Percentiles rank a stretch among this genome's conserved stretches.
Conservation (phyloP, 371 early-diverging fungal genomes). For the Umbelopsis sp. region DNA sequence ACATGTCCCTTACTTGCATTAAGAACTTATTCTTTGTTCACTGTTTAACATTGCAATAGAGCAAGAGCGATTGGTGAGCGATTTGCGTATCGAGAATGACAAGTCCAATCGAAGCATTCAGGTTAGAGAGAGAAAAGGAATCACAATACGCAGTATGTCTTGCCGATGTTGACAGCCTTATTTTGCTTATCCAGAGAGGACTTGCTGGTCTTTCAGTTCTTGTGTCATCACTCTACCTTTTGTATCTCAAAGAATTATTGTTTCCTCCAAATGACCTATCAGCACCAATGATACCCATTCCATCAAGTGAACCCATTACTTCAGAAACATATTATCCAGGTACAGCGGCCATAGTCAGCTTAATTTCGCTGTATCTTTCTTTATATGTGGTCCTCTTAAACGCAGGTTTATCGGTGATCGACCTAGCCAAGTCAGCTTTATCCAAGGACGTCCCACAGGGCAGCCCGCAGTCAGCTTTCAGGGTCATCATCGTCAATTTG, state of each 20-base stretch:
- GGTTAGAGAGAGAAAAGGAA: neutral
- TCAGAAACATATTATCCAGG: conserved; percentile 10
- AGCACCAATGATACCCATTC: conserved; percentile 3
- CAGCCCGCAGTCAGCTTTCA: conserved; percentile 4
- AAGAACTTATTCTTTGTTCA: neutral
- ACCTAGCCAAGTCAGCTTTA: neutral
- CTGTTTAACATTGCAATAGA: neutral
- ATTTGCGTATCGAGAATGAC: conserved; percentile 8
- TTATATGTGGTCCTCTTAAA: neutral
- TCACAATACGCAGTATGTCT: neutral
- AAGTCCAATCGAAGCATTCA: conserved; percentile 17
- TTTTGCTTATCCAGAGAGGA: neutral
- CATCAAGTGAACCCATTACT: neutral
- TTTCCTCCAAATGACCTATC: neutral
- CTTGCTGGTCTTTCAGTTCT: conserved; percentile 1
- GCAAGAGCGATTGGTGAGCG: conserved; percentile 11
- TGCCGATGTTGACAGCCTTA: neutral
- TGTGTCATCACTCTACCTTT: neutral
- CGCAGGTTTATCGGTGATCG: neutral
- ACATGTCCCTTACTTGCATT: no score
- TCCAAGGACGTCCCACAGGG: neutral
- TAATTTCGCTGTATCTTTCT: neutral
- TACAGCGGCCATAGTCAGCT: neutral
- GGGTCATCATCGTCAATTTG: neutral
- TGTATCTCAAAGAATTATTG: neutral